Percentiles rank a stretch among this genome's conserved stretches.
These are phyloP conservation scores for Penicillium sp. DNA, from an alignment of 2,329 filamentous ascomycete genomes.

Conservation along the genomic window DNA sequence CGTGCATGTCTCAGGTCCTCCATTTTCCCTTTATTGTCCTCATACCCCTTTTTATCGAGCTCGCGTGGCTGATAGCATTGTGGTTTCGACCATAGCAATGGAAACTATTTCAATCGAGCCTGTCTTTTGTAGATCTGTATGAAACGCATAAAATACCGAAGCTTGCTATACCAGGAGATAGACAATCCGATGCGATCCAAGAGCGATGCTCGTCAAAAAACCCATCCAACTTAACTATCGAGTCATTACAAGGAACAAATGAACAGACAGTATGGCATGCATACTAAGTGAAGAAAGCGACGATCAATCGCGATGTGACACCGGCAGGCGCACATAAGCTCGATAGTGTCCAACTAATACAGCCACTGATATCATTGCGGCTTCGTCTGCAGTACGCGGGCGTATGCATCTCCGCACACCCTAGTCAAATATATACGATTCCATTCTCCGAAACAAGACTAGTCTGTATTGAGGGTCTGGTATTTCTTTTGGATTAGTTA, in stretches of 20 bases:
- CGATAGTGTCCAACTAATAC: neutral
- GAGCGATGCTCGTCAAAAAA: neutral
- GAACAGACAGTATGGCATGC: neutral
- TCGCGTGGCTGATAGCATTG: slow-evolving; percentile 10
- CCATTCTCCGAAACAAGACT: neutral
- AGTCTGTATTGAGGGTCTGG: neutral
- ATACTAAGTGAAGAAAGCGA: neutral
- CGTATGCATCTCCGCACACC: neutral
- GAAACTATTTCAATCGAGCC: slow-evolving; percentile 7
- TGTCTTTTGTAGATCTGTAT: neutral
- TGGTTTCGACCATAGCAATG: slow-evolving; percentile 11
- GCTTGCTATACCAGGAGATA: too few species aligned
- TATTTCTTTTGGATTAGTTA: neutral
- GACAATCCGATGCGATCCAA: neutral
- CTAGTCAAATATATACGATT: neutral
- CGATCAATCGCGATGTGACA: slow-evolving; percentile 1
- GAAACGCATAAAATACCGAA: too few species aligned
- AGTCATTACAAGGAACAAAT: neutral
- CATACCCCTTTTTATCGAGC: slow-evolving; percentile 13
- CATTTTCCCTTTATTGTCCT: slow-evolving; percentile 10
- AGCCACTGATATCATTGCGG: slow-evolving; percentile 12
- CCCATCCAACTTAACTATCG: neutral
- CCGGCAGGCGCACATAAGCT: neutral
- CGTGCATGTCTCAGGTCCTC: slow-evolving; percentile 24
- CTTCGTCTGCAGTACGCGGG: neutral